phyloP scores from a whole-genome alignment of 148 eudicot genomes.

The Camellia japonica region DNA sequence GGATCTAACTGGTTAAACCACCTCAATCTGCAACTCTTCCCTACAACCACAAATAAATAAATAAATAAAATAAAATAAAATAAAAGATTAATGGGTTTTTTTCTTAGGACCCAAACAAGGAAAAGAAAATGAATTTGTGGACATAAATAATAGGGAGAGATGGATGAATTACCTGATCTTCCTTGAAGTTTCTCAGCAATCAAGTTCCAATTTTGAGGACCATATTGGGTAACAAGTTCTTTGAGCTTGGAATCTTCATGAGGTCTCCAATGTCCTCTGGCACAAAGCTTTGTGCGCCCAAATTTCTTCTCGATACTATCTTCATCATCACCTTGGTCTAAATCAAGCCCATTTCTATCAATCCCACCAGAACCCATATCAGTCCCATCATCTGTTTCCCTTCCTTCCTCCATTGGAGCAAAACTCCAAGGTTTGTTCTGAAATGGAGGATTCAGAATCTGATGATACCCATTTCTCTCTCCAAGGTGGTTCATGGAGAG shows the following conservation, averaged over 20 bases:
- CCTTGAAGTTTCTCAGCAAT: conserved; percentile 61
- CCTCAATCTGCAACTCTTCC: conserved; percentile 73
- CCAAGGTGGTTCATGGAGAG: neutral
- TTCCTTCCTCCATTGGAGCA: neutral
- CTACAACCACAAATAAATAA: conserved; percentile 19
- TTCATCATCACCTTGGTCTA: conserved; percentile 6
- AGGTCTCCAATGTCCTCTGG: conserved; percentile 77
- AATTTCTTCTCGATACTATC: conserved; percentile 3
- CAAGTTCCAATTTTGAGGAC: conserved; percentile 80
- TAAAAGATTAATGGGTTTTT: neutral
- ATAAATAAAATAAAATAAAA: neutral
- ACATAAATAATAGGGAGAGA: too few species aligned
- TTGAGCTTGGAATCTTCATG: conserved; percentile 69
- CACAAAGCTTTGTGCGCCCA: conserved; percentile 37
- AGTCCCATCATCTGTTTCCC: neutral
- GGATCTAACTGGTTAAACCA: conserved; percentile 80
- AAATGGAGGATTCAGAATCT: neutral
- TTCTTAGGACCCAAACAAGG: neutral
- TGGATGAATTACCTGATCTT: conserved; percentile 44
- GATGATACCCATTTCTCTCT: conserved; percentile 16
- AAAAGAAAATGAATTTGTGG: neutral
- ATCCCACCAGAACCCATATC: neutral
- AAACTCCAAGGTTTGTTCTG: neutral
- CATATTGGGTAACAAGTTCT: conserved; percentile 53
- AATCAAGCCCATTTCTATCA: neutral